Evolutionary conservation across 257 asterid genomes (phyloP).

Genomic region (Eucommia ulmoides): DNA sequence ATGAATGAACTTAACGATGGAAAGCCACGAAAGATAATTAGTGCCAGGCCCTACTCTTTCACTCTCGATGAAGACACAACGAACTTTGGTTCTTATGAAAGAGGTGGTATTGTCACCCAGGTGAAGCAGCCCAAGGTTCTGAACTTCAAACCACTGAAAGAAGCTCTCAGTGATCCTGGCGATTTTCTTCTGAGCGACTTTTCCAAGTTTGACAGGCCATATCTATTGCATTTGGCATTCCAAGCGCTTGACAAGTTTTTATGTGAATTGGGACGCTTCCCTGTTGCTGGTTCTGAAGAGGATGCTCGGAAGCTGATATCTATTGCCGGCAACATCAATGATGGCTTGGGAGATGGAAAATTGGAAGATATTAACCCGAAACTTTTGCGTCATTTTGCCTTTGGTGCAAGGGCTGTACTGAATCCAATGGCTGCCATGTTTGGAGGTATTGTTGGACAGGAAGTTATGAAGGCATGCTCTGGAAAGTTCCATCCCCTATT

Average conservation of each 20-base stretch:
- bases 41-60: constrained; percentile 73
- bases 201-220: constrained; percentile 86
- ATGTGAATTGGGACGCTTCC: constrained; percentile 51
- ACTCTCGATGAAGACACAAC: constrained; percentile 82
- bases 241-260: constrained; percentile 68
- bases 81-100: constrained; percentile 51
- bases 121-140: constrained; percentile 81
- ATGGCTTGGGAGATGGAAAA: constrained; percentile 49
- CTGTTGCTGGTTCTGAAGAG: constrained; percentile 83
- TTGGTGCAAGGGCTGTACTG: constrained; percentile 84
- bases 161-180: constrained; percentile 73
- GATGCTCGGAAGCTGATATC: constrained; percentile 73
- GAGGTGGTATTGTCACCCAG: constrained; percentile 88
- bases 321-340: constrained; percentile 47
- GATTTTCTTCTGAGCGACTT: constrained; percentile 88
- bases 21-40: constrained; percentile 69
- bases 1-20: constrained; percentile 93
- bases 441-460: constrained; percentile 97
- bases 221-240: constrained; percentile 85
- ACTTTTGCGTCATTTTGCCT: constrained; percentile 63
- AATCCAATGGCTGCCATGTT: constrained; percentile 98
- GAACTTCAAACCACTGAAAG: constrained; percentile 71
- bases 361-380: constrained; percentile 61
- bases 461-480: constrained; percentile 93
- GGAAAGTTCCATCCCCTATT: constrained; percentile 90